Conservation (phyloP, 2,329 filamentous ascomycete genomes). For the Trichoderma pleuroti region DNA sequence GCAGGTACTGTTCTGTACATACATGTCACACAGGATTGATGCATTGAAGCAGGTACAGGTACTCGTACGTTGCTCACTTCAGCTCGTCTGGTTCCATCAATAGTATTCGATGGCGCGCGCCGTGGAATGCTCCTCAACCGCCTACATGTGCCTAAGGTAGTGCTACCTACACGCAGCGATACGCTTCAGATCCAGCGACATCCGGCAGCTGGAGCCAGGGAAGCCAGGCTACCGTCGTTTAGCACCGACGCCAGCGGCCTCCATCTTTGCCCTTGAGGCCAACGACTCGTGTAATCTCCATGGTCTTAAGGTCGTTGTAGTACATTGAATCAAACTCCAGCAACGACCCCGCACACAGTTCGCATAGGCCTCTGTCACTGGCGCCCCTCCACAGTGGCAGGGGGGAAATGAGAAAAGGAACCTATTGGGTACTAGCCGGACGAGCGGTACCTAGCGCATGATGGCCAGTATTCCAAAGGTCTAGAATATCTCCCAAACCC, state of each 20-base stretch:
- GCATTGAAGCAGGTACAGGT: neutral
- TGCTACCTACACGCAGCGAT: neutral
- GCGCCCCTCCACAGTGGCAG: constrained; percentile 8
- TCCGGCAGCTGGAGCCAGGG: neutral
- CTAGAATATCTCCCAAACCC: neutral
- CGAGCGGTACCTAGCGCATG: neutral
- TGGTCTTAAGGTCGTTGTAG: neutral
- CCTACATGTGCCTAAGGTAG: too few species aligned
- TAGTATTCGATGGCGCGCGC: neutral
- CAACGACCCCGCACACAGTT: constrained; percentile 1
- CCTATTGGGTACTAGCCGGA: neutral
- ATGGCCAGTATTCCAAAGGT: neutral
- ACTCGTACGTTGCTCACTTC: neutral
- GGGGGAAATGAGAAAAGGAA: neutral
- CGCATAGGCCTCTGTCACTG: neutral
- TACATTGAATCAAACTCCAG: neutral
- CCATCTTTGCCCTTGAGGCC: neutral
- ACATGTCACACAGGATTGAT: too few species aligned
- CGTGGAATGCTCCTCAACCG: neutral
- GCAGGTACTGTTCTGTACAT: neutral
- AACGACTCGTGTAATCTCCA: neutral
- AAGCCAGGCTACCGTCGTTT: neutral
- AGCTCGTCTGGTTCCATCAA: neutral
- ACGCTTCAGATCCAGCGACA: neutral
- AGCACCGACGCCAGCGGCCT: neutral